Conservation (phyloP, 441 rosid genomes). For the Syzygium malaccense region DNA sequence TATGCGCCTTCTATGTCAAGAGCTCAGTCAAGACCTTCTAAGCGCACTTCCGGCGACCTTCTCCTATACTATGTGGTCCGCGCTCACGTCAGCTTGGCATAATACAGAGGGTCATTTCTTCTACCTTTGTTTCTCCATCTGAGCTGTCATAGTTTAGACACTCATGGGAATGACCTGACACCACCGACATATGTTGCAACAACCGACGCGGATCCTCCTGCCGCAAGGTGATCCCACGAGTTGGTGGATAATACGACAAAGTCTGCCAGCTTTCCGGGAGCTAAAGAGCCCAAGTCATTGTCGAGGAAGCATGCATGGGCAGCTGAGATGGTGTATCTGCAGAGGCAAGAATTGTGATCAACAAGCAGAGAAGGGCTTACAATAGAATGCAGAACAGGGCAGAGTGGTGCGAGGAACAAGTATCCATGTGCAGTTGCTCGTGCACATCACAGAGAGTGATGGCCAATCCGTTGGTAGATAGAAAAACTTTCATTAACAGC, state of each 20-base stretch:
- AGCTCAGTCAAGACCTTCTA: neutral
- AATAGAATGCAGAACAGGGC: neutral
- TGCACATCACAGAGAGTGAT: neutral
- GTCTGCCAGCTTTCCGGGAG: conserved; percentile 71
- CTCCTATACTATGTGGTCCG: neutral
- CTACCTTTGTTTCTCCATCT: neutral
- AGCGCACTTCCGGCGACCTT: neutral
- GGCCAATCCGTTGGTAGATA: neutral
- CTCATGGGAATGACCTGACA: conserved; percentile 40
- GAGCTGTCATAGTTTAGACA: neutral
- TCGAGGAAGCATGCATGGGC: conserved; percentile 78
- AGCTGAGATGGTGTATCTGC: conserved; percentile 80
- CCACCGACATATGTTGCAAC: conserved; percentile 72
- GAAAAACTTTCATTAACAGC: neutral
- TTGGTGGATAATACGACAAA: conserved; percentile 53
- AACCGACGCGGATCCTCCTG: conserved; percentile 42
- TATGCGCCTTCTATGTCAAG: neutral
- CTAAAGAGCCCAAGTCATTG: conserved; percentile 57
- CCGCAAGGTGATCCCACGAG: conserved; percentile 57
- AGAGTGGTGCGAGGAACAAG: neutral
- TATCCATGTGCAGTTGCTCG: neutral
- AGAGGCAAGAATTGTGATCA: neutral
- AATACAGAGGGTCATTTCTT: neutral
- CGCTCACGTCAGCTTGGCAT: neutral
- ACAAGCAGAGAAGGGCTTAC: neutral